phyloP scores from a whole-genome alignment of 139 green algal species.

The Chlorella sp. region DNA sequence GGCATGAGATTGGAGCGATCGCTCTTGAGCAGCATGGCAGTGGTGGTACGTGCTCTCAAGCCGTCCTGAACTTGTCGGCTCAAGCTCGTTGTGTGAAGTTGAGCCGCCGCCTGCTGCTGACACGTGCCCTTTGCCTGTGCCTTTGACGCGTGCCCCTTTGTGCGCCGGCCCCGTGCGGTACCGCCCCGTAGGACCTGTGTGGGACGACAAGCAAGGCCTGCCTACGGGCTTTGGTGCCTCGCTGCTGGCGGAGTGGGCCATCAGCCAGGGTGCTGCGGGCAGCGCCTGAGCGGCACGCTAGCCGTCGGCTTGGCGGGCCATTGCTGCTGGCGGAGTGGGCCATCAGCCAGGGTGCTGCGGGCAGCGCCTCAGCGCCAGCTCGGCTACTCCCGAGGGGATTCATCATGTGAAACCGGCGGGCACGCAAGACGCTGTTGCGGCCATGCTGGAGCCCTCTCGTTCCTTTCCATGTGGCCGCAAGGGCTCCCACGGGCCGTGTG shows the following conservation, averaged over 20 bases:
- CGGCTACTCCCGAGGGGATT: too few relatives aligned
- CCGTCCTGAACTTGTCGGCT: background rate
- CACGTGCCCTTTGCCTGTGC: background rate
- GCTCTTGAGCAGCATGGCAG: background rate
- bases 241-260: slow-evolving; percentile 77
- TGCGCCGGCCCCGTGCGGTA: background rate
- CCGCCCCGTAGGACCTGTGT: slow-evolving; percentile 46
- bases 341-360: background rate
- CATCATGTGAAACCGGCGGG: too few relatives aligned
- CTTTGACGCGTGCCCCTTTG: background rate
- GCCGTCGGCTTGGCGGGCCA: too few relatives aligned
- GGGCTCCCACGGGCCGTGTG: too few relatives aligned
- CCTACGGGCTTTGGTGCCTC: slow-evolving; percentile 88
- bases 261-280: background rate
- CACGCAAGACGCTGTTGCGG: too few relatives aligned
- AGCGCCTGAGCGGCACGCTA: background rate
- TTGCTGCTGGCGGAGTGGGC: slow-evolving; percentile 78
- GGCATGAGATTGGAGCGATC: too few relatives aligned
- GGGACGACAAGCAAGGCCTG: slow-evolving; percentile 70
- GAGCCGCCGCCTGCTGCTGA: background rate
- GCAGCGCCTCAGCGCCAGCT: background rate
- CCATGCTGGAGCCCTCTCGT: too few relatives aligned
- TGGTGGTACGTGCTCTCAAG: background rate
- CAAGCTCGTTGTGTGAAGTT: background rate
- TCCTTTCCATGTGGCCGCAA: too few relatives aligned